These are phyloP conservation scores for Alliaria petiolata DNA, from an alignment of 345 rosid species.

Conservation along the genomic window DNA sequence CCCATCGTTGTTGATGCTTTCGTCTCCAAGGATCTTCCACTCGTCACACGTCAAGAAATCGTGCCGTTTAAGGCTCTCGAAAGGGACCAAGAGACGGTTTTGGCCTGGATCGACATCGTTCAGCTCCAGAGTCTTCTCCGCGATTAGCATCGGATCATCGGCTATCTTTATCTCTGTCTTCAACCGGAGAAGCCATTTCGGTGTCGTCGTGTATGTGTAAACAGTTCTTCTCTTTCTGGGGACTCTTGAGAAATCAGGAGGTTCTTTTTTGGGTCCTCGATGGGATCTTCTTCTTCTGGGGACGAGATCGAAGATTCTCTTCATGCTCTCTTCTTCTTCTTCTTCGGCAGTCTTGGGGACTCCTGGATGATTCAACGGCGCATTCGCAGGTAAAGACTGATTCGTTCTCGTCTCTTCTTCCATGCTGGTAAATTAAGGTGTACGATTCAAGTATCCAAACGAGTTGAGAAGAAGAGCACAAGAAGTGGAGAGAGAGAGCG, in stretches of 20 bases:
- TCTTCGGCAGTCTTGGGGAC: background rate
- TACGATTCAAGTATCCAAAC: background rate
- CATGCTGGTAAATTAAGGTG: too few relatives aligned
- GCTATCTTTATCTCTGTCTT: background rate
- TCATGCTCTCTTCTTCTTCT: background rate
- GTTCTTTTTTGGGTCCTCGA: background rate
- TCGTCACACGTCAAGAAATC: conserved; percentile 12
- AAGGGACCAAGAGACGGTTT: conserved; percentile 23
- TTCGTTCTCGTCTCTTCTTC: background rate
- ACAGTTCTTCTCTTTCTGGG: background rate
- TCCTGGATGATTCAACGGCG: background rate
- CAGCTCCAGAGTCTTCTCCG: background rate
- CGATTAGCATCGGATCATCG: background rate
- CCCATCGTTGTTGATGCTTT: background rate
- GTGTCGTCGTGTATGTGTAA: background rate
- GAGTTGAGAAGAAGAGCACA: background rate
- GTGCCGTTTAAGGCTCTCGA: background rate
- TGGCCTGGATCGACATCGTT: background rate
- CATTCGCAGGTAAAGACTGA: background rate
- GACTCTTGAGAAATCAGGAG: background rate
- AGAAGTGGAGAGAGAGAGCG: background rate
- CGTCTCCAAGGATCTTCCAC: background rate
- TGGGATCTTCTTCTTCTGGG: conserved; percentile 1
- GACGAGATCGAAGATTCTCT: background rate
- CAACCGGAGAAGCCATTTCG: background rate